These are phyloP conservation scores for Xylaria multiplex DNA, from an alignment of 2,329 filamentous ascomycete species.

Conservation along the genomic window DNA sequence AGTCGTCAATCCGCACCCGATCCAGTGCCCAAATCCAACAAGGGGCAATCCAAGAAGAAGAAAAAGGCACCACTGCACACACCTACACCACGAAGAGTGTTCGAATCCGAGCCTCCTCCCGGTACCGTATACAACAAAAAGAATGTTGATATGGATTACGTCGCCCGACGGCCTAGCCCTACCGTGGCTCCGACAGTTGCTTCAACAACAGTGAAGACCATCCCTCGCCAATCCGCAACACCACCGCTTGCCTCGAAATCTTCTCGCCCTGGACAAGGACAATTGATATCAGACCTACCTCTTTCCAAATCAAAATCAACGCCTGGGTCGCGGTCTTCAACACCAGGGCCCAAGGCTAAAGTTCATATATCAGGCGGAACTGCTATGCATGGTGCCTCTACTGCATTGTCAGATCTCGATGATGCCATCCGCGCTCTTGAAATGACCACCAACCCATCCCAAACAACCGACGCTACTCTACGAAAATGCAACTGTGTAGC, in stretches of 20 bases:
- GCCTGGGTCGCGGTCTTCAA: slow-evolving; percentile 62
- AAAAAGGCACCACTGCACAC: slow-evolving; percentile 70
- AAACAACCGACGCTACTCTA: slow-evolving; percentile 65
- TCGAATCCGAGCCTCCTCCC: slow-evolving; percentile 69
- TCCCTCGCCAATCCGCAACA: slow-evolving; percentile 62
- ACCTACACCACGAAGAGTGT: slow-evolving; percentile 69
- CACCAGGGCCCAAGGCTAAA: slow-evolving; percentile 69
- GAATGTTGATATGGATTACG: slow-evolving; percentile 76
- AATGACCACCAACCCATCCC: slow-evolving; percentile 85
- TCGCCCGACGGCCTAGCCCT: slow-evolving; percentile 61
- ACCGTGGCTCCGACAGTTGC: slow-evolving; percentile 49
- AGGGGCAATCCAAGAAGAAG: slow-evolving; percentile 65
- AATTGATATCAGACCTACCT: slow-evolving; percentile 82
- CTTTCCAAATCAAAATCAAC: slow-evolving; percentile 67
- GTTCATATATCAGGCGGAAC: slow-evolving; percentile 78
- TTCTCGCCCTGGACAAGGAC: slow-evolving; percentile 77
- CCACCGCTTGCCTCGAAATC: slow-evolving; percentile 58
- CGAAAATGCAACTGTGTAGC: slow-evolving; percentile 89
- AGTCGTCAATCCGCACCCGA: slow-evolving; percentile 48
- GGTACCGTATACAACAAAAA: slow-evolving; percentile 81
- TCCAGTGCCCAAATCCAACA: slow-evolving; percentile 60
- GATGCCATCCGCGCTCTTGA: slow-evolving; percentile 90
- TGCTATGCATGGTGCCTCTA: slow-evolving; percentile 83
- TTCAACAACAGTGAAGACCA: slow-evolving; percentile 55
- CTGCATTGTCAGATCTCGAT: slow-evolving; percentile 75